Percentiles rank a stretch among this genome's conserved stretches.
These are phyloP conservation scores for Mycena citricolor DNA, from an alignment of 1,284 basidiomycete species.

Conservation along the genomic window DNA sequence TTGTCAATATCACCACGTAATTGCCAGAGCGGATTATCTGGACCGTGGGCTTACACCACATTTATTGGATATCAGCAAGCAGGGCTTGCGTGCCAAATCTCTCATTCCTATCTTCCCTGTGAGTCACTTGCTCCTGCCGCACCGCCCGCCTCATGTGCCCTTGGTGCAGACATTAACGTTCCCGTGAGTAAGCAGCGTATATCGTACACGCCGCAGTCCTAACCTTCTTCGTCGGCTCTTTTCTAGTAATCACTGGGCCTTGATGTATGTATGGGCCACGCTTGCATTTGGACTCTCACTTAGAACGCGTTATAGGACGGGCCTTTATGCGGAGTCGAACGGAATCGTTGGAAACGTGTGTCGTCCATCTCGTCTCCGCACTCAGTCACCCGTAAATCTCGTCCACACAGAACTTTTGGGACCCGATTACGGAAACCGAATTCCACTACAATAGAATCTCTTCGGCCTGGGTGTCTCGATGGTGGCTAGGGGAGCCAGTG, in stretches of 20 bases:
- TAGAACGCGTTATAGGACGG: constrained; percentile 58
- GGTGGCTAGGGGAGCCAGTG: constrained; percentile 91
- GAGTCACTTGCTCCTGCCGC: constrained; percentile 28
- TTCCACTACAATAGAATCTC: constrained; percentile 71
- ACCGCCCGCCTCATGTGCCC: constrained; percentile 2
- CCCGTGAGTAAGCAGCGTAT: too few relatives aligned
- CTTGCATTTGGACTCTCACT: neutral
- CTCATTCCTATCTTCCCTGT: constrained; percentile 88
- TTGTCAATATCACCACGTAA: constrained; percentile 10
- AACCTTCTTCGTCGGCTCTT: neutral
- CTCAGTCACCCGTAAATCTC: constrained; percentile 1
- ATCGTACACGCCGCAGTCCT: too few relatives aligned
- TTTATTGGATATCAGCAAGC: constrained; percentile 72
- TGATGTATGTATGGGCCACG: constrained; percentile 55
- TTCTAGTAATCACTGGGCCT: constrained; percentile 79
- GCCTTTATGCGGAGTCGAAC: constrained; percentile 83
- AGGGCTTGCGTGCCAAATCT: constrained; percentile 80
- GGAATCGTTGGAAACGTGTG: constrained; percentile 88
- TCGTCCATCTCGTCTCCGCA: constrained; percentile 7
- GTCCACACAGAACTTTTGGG: constrained; percentile 82
- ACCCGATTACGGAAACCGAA: constrained; percentile 57
- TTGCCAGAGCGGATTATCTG: constrained; percentile 74
- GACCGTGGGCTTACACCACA: constrained; percentile 81
- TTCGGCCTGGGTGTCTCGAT: constrained; percentile 63
- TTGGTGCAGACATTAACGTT: constrained; percentile 77